A percentile compares a stretch with the other conserved stretches of the same genome.
phyloP scores from a whole-genome alignment of 805 yeast genomes.

The Candida maris region DNA sequence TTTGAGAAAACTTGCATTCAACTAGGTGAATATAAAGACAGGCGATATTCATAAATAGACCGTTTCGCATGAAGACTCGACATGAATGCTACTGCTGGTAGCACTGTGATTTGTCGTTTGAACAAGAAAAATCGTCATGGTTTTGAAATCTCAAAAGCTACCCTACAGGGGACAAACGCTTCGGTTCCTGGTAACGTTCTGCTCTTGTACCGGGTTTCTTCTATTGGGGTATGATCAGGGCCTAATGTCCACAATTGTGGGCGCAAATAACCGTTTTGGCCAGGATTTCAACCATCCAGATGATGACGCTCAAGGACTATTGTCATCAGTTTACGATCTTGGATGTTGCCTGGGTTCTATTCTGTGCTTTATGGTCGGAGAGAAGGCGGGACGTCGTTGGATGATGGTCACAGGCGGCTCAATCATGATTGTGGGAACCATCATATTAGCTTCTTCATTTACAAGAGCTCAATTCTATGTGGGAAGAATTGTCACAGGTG shows the following conservation, averaged over 20 bases:
- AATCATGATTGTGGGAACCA: conserved; percentile 34
- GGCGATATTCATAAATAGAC: too few relatives aligned
- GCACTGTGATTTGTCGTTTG: too few relatives aligned
- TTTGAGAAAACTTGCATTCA: too few relatives aligned
- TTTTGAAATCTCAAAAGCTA: conserved; percentile 5
- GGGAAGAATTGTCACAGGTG: conserved; percentile 42
- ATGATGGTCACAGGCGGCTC: conserved; percentile 34
- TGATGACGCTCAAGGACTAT: conserved; percentile 35
- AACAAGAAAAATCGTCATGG: conserved; percentile 2
- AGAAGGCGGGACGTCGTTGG: conserved; percentile 38
- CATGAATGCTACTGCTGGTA: too few relatives aligned
- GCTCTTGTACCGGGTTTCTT: conserved; percentile 8
- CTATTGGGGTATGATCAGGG: conserved; percentile 43
- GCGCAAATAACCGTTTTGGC: conserved; percentile 20
- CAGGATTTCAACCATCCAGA: conserved; percentile 6
- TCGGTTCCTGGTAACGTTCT: conserved; percentile 6
- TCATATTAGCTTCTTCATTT: conserved; percentile 26
- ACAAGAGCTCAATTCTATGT: conserved; percentile 42
- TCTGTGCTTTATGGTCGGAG: conserved; percentile 23
- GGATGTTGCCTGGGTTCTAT: conserved; percentile 42
- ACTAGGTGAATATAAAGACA: too few relatives aligned
- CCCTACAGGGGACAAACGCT: conserved; percentile 6
- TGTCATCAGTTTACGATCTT: conserved; percentile 43
- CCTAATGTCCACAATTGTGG: conserved; percentile 41
- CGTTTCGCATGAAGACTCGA: too few relatives aligned